Percentiles rank a stretch among this genome's conserved stretches.
Conservation (phyloP, 2,329 filamentous ascomycete species). For the Aspergillus sp. region DNA sequence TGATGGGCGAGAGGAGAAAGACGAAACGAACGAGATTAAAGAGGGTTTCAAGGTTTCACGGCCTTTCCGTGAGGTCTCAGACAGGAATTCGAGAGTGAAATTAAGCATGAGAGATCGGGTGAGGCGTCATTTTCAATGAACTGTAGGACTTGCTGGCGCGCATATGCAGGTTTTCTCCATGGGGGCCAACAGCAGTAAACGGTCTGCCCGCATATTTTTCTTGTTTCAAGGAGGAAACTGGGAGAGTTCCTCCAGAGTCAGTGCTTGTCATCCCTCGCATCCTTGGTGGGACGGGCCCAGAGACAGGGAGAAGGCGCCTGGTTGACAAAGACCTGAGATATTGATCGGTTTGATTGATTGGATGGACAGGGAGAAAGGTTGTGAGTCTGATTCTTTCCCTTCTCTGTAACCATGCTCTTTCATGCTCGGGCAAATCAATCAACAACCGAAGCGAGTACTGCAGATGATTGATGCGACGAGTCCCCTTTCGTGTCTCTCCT, state of each 20-base stretch:
- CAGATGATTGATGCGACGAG: neutral
- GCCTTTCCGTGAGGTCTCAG: constrained; percentile 1
- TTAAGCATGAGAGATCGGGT: constrained; percentile 13
- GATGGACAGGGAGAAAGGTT: constrained; percentile 4
- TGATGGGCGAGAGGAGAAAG: neutral
- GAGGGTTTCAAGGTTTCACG: constrained; percentile 4
- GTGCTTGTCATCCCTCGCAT: constrained; percentile 20
- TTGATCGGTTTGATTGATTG: constrained; percentile 2
- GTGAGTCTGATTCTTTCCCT: neutral
- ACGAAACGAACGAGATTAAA: neutral
- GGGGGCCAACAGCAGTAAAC: constrained; percentile 15
- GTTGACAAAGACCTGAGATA: neutral
- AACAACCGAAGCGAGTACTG: neutral
- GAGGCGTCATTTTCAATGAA: constrained; percentile 28
- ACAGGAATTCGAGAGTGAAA: constrained; percentile 8
- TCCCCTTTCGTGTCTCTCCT: constrained; percentile 7
- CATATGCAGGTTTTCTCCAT: constrained; percentile 19
- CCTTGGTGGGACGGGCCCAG: constrained; percentile 5
- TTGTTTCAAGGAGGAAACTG: constrained; percentile 20
- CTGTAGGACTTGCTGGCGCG: constrained; percentile 12
- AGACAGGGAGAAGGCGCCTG: neutral
- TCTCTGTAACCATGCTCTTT: neutral
- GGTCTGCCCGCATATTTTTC: constrained; percentile 20
- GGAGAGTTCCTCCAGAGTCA: constrained; percentile 12
- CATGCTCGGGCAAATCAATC: neutral